phyloP scores from a whole-genome alignment of 2,329 filamentous ascomycete species.

The Trichoderma asperellum region DNA sequence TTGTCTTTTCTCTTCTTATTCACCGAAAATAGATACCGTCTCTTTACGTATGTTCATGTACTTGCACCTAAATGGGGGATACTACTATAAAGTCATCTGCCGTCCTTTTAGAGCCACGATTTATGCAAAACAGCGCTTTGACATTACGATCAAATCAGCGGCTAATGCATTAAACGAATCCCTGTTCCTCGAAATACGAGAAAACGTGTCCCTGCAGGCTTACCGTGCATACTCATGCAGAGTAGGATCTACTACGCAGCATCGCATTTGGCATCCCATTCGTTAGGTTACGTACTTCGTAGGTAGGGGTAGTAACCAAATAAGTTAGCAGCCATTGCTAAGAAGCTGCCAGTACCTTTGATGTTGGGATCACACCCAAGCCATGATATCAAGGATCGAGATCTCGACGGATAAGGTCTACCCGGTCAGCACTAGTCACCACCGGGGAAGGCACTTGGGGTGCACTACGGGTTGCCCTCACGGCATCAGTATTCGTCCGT shows the following conservation, averaged over 20 bases:
- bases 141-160: not conserved
- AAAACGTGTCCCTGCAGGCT: not conserved
- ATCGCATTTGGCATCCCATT: too few species aligned
- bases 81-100: not conserved
- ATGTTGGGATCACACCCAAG: not conserved
- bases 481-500: not conserved
- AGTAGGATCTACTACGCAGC: too few species aligned
- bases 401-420: not conserved
- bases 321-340: not conserved
- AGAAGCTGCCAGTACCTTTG: not conserved
- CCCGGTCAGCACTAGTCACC: not conserved
- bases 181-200: not conserved
- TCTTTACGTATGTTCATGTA: too few species aligned
- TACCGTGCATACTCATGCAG: not conserved
- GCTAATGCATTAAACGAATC: not conserved
- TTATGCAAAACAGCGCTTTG: not conserved
- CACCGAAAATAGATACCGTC: too few species aligned
- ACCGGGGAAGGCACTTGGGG: not conserved
- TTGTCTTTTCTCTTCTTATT: too few species aligned
- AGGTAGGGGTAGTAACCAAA: not conserved
- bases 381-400: not conserved
- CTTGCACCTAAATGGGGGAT: not conserved
- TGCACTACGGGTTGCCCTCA: not conserved
- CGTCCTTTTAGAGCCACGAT: not conserved
- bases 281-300: not conserved